Evolutionary conservation across 805 yeast genomes (phyloP), one percentile per base, ranked within the genome.

Genomic region (Wickerhamia fluorescens): DNA sequence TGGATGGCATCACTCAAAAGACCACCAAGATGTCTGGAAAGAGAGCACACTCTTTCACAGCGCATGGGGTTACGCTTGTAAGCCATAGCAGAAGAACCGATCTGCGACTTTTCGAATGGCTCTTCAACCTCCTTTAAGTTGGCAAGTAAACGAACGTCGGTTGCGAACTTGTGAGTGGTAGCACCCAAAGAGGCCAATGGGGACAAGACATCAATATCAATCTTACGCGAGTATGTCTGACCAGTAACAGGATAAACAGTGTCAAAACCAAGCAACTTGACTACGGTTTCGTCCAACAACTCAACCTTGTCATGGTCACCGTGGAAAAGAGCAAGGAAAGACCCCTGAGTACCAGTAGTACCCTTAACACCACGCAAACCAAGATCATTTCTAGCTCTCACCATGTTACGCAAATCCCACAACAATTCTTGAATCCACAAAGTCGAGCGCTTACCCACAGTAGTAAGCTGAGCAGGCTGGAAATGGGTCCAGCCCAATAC

Each of bases 21-120:
- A 11, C 95, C 81, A 41, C 95, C 95, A 61, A 92, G 61, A 59
- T 89, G 97, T 68, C 98, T 84, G 13, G 97, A 77, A 43, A 92
- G 73, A n/a, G 98, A 92, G 67, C 98, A 92, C 36, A 92, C 96
- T 61, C 98, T 78, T 69, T 92, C 98, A 54, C 89, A 81, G 69
- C 98, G 82, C 98, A 92, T 92, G 61, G 98, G 98, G 67, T 92
- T 92, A 68, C 98, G 81, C 75, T 92, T 92, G 71, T 92, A 92
- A 17, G 98, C 98, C 98, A 92, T 92, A 24, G 98, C 98, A 32
- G 86, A 74, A 8, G 96, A 87, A 23, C 98, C 98, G 52, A 92
- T 92, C 71, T 92, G 98, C n/a, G 88, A 77, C 66, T 84, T 85
- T 69, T 92, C 98, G 55, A 92, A 92, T 16, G 98, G 98, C 64